These are phyloP conservation scores for Saprolegnia diclina DNA, from an alignment of 352 stramenopile species.

Conservation along the genomic window DNA sequence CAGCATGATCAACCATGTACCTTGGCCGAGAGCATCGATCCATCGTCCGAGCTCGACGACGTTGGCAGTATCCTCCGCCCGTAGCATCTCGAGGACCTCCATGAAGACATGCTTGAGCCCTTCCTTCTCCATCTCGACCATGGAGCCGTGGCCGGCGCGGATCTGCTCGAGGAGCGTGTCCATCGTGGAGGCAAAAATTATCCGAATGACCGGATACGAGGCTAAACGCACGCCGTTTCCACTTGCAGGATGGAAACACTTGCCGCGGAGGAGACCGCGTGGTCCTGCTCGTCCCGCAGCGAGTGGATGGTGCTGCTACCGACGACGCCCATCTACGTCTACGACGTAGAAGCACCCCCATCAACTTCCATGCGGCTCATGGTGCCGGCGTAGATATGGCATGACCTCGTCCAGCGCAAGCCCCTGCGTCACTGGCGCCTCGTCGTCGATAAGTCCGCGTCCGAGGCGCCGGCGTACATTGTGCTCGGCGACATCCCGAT, in stretches of 20 bases:
- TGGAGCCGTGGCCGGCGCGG: neutral
- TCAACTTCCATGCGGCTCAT: neutral
- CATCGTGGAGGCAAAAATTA: slow-evolving; percentile 1
- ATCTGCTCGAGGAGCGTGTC: slow-evolving; percentile 10
- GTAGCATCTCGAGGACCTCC: slow-evolving; percentile 24
- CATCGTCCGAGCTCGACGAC: neutral
- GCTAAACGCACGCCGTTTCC: slow-evolving; percentile 3
- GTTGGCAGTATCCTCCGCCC: slow-evolving; percentile 12
- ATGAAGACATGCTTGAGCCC: slow-evolving; percentile 28
- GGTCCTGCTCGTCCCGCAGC: neutral
- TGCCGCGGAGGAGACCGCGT: neutral
- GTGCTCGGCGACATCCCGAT: slow-evolving; percentile 12
- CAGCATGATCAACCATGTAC: neutral
- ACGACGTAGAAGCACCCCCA: neutral
- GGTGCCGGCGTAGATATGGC: slow-evolving; percentile 11
- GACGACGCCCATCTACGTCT: slow-evolving; percentile 9
- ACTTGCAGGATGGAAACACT: neutral
- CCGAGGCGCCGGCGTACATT: neutral
- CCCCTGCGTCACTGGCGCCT: slow-evolving; percentile 6
- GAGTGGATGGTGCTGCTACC: slow-evolving; percentile 4
- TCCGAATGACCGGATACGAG: neutral
- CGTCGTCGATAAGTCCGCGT: neutral
- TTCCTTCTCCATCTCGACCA: slow-evolving; percentile 13
- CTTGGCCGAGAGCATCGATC: neutral
- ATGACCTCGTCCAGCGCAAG: slow-evolving; percentile 17